A percentile compares a stretch with the other conserved stretches of the same genome.
Conservation (phyloP, 441 rosid species). For the Pelargonium cotyledonis region DNA sequence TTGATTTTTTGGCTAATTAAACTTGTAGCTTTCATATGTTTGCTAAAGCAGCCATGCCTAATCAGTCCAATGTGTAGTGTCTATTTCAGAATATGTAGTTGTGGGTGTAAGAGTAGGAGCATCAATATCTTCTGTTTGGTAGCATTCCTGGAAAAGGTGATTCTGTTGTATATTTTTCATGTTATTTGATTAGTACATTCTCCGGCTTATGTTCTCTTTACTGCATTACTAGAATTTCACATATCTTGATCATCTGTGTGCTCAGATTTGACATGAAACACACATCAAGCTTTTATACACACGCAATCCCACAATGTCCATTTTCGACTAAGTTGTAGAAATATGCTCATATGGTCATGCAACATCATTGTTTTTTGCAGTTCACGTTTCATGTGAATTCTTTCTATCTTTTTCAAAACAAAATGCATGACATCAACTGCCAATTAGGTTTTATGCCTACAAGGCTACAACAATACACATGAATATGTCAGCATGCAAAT, state of each 20-base stretch:
- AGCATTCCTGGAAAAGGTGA: slow-evolving; percentile 8
- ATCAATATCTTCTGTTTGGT: slow-evolving; percentile 7
- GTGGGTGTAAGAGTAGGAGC: neutral
- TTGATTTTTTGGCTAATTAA: slow-evolving; percentile 5
- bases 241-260: neutral
- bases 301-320: neutral
- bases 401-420: neutral
- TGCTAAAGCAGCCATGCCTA: slow-evolving; percentile 6
- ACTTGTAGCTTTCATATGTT: slow-evolving; percentile 2
- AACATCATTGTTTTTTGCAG: neutral
- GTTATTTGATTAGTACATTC: slow-evolving; percentile 6
- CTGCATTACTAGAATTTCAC: neutral
- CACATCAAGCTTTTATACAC: neutral
- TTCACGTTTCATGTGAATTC: neutral
- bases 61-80: slow-evolving; percentile 6
- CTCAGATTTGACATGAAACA: neutral
- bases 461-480: neutral
- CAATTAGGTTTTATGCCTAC: neutral
- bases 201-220: neutral
- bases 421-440: neutral
- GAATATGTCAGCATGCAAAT: neutral
- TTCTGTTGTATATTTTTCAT: neutral
- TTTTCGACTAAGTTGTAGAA: neutral
- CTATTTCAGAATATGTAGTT: slow-evolving; percentile 6
- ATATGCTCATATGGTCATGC: neutral